Percentiles rank a stretch among this genome's conserved stretches.
Conservation (phyloP, 192 early-diverging fungal species). For the Coemansia sp. region DNA sequence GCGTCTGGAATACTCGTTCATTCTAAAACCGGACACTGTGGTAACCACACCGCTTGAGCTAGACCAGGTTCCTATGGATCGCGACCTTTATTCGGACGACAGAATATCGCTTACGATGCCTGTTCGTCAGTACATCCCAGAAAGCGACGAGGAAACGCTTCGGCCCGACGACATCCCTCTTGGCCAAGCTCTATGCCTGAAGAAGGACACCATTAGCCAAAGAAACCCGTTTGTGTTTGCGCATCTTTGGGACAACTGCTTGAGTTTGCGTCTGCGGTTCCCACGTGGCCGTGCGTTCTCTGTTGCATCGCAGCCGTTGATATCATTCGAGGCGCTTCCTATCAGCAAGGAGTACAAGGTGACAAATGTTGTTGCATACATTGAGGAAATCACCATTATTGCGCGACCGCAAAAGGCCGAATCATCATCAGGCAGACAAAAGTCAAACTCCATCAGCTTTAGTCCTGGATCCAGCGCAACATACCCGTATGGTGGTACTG, state of each 20-base stretch:
- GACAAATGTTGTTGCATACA: slow-evolving; percentile 12
- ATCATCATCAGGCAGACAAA: background rate
- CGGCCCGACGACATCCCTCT: slow-evolving; percentile 21
- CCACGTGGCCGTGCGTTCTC: slow-evolving; percentile 33
- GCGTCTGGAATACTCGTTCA: slow-evolving; percentile 41
- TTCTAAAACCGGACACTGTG: slow-evolving; percentile 32
- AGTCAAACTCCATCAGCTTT: background rate
- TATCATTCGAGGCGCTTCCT: slow-evolving; percentile 41
- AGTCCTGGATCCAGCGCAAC: background rate
- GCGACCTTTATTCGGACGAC: slow-evolving; percentile 46
- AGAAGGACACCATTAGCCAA: slow-evolving; percentile 26
- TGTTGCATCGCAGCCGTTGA: slow-evolving; percentile 11
- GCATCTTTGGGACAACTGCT: slow-evolving; percentile 38
- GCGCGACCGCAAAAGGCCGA: slow-evolving; percentile 26
- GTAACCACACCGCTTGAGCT: slow-evolving; percentile 17
- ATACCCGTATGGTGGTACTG: background rate
- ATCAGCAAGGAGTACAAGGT: slow-evolving; percentile 21
- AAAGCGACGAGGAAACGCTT: background rate
- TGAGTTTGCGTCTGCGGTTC: slow-evolving; percentile 27
- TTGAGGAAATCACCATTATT: slow-evolving; percentile 51
- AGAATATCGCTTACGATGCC: slow-evolving; percentile 28
- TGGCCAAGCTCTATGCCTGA: slow-evolving; percentile 29
- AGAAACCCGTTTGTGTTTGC: slow-evolving; percentile 30
- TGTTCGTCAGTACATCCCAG: background rate
- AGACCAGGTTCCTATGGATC: slow-evolving; percentile 42